A percentile compares a stretch with the other conserved stretches of the same genome.
Evolutionary conservation across 108 stramenopile genomes (phyloP).

Genomic region (Licmophora abbreviata): DNA sequence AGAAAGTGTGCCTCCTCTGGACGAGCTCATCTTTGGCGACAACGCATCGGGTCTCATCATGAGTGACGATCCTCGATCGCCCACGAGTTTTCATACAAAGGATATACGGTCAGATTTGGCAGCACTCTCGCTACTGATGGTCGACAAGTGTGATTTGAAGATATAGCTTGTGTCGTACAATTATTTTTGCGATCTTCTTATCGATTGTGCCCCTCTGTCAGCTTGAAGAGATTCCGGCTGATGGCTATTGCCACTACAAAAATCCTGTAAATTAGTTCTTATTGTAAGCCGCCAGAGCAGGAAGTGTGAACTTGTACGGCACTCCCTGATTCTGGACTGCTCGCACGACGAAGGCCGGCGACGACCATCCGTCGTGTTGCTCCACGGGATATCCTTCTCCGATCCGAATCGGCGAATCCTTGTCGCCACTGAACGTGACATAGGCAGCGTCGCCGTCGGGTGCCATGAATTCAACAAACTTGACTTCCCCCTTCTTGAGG

Average conservation of each 20-base stretch:
- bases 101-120: conserved; percentile 29
- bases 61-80: not conserved
- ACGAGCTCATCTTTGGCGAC: not conserved
- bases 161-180: no score
- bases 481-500: conserved; percentile 47
- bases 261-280: no score
- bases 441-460: conserved; percentile 78
- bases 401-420: conserved; percentile 44
- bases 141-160: conserved; percentile 6
- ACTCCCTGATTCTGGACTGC: conserved; percentile 57
- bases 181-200: no score
- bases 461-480: conserved; percentile 71
- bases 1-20: not conserved
- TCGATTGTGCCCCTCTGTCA: no score
- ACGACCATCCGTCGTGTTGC: conserved; percentile 58
- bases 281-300: conserved; percentile 21
- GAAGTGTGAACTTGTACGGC: conserved; percentile 76
- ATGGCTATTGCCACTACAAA: no score
- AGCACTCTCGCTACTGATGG: conserved; percentile 23
- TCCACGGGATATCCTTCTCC: conserved; percentile 76
- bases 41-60: not conserved
- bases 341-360: conserved; percentile 62
- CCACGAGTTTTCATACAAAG: conserved; percentile 7
- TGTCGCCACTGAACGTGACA: conserved; percentile 34
- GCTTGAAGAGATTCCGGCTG: no score